Evolutionary conservation across 176 grass and related monocot genomes (phyloP).

Genomic region (Ampelocalamus luodianensis): DNA sequence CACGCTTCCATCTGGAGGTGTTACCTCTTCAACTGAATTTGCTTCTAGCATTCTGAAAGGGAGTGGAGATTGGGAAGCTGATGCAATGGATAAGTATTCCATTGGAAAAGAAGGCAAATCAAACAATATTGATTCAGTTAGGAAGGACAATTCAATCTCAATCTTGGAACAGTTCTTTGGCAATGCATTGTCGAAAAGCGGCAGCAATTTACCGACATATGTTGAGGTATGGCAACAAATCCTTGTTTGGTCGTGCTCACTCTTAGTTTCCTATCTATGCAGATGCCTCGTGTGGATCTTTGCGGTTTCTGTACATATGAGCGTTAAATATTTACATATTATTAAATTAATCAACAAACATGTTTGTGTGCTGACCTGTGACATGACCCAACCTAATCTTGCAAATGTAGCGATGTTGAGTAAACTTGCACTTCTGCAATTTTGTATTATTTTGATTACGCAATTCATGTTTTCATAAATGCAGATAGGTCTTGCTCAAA

Average conservation of each 20-base stretch:
- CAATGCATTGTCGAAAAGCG: conserved; percentile 61
- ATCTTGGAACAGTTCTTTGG: conserved; percentile 91
- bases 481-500: neutral
- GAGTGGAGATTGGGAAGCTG: conserved; percentile 53
- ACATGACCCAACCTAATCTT: conserved; percentile 9
- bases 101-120: conserved; percentile 55
- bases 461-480: conserved; percentile 22
- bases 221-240: conserved; percentile 46
- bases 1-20: conserved; percentile 19
- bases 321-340: conserved; percentile 23
- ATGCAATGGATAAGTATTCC: conserved; percentile 58
- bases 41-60: conserved; percentile 55
- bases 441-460: conserved; percentile 12
- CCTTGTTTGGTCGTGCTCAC: conserved; percentile 23
- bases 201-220: conserved; percentile 50
- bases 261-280: conserved; percentile 24
- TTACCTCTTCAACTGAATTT: conserved; percentile 47
- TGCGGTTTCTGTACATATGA: conserved; percentile 1
- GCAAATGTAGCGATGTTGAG: neutral
- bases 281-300: neutral
- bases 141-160: conserved; percentile 61
- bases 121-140: conserved; percentile 47
- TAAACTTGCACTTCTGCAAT: conserved; percentile 25
- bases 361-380: neutral
- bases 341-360: neutral